Percentiles rank a stretch among this genome's conserved stretches.
Evolutionary conservation across 805 yeast species (phyloP).

Genomic region (Phaffomyces antillensis): DNA sequence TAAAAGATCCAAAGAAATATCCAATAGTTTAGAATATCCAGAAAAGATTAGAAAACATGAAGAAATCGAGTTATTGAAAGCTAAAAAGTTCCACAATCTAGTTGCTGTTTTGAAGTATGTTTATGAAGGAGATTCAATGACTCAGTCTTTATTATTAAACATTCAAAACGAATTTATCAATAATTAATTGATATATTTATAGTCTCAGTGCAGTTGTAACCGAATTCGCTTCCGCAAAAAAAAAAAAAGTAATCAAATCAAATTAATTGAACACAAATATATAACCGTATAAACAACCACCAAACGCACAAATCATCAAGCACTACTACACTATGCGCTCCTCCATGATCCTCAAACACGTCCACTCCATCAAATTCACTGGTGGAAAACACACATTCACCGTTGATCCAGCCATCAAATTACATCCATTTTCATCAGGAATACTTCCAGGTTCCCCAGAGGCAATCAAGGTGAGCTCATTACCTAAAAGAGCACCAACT

Average conservation of each 20-base stretch:
- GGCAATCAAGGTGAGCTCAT: constrained; percentile 17
- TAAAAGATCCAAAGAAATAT: constrained; percentile 23
- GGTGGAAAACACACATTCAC: constrained; percentile 65
- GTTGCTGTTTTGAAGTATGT: constrained; percentile 20
- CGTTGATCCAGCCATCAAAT: constrained; percentile 29
- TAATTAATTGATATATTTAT: not conserved
- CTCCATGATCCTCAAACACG: constrained; percentile 17
- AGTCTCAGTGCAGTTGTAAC: not conserved
- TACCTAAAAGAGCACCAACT: constrained; percentile 13
- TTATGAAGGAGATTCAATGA: constrained; percentile 9
- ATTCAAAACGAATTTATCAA: constrained; percentile 22
- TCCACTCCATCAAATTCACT: constrained; percentile 77
- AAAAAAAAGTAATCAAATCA: not conserved
- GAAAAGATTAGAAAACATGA: constrained; percentile 4
- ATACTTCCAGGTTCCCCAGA: constrained; percentile 30
- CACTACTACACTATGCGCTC: constrained; percentile 25
- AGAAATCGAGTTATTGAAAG: constrained; percentile 9
- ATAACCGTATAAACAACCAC: too few relatives aligned
- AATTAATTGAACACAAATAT: not conserved
- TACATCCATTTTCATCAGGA: constrained; percentile 38
- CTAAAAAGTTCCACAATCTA: constrained; percentile 23
- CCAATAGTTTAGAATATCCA: constrained; percentile 11
- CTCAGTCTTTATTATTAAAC: constrained; percentile 13
- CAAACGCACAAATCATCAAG: not conserved
- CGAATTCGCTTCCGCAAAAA: constrained; percentile 5